Evolutionary conservation across 1,284 basidiomycete genomes (phyloP), one percentile per base, ranked within the genome.

Genomic region (Boletus sp.): DNA sequence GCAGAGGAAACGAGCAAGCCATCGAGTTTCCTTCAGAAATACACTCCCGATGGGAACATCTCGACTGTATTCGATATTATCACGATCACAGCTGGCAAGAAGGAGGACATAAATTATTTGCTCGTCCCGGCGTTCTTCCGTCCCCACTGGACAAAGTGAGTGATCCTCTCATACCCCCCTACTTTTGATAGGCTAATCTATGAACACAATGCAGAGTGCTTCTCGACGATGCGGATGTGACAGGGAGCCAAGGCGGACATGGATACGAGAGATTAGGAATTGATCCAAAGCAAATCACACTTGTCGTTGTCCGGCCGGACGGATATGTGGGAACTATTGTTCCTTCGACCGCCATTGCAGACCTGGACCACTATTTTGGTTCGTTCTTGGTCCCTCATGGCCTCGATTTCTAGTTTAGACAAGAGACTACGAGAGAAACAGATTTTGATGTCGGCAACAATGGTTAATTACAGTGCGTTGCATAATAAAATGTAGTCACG

Each of bases 91-190:
- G 41, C 40, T 2, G 40, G 29, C 20, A 32, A 20, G 14, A 30
- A 32, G 20, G 29, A 16, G 5, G 14, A 22, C 3, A 14, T 26
- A 8, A 16, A 72, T 40, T 76, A 75, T 50, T 73, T 71, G 20
- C 70, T 71, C 30, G 54, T 84, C 8, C 81, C 82, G 0, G 49
- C 52, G 14, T 50, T 72, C 3, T 67, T 85, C 52, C 68, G 80
- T 48, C 66, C 76, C 10, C 82, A 84, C 61, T 86, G 83, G 82
- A 75, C 80, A 3, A 83, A 78, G 83, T 84, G 57, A 22, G 30
- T 45, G 26, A 23, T 50, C 5, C 17, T 34, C 39, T 35, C 23
- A 7, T 16, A 14, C 10, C 6, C 14, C 14, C 14, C 6, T 20
- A 4, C 10, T 6, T 3, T n/a, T 16, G 25, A 17, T 27, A 13